These are phyloP conservation scores for Magnusiomyces clavatus DNA, from an alignment of 1,139 yeast genomes.

Conservation along the genomic window DNA sequence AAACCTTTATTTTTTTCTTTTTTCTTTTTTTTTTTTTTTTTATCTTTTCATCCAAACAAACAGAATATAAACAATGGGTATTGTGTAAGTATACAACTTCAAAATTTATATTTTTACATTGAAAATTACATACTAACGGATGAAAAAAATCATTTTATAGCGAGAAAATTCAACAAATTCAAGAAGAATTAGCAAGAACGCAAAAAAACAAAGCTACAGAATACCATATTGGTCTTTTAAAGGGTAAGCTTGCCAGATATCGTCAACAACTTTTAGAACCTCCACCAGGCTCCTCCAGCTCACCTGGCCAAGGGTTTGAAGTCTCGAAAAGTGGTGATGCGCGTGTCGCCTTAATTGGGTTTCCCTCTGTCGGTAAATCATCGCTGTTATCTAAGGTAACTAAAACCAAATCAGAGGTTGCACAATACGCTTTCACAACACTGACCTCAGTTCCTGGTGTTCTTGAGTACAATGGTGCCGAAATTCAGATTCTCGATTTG, in stretches of 20 bases:
- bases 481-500: conserved; percentile 88
- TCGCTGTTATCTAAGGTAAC: conserved; percentile 80
- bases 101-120: not conserved
- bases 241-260: conserved; percentile 92
- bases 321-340: conserved; percentile 96
- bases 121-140: not conserved
- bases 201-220: conserved; percentile 98
- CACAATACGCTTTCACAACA: conserved; percentile 92
- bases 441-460: conserved; percentile 96
- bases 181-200: conserved; percentile 88
- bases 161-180: conserved; percentile 84
- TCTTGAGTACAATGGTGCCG: conserved; percentile 90
- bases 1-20: not conserved
- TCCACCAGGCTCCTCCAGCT: conserved; percentile 62
- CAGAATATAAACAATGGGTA: conserved; percentile 5
- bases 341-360: conserved; percentile 88
- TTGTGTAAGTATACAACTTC: conserved; percentile 1
- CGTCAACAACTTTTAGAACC: conserved; percentile 90
- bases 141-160: not conserved
- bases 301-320: conserved; percentile 89
- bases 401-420: conserved; percentile 89
- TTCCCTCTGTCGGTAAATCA: conserved; percentile 96
- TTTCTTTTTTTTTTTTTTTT: not conserved
- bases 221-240: conserved; percentile 85
- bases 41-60: too few relatives aligned